phyloP scores from a whole-genome alignment of 2,329 filamentous ascomycete species.

The Monosporascus sp. region DNA sequence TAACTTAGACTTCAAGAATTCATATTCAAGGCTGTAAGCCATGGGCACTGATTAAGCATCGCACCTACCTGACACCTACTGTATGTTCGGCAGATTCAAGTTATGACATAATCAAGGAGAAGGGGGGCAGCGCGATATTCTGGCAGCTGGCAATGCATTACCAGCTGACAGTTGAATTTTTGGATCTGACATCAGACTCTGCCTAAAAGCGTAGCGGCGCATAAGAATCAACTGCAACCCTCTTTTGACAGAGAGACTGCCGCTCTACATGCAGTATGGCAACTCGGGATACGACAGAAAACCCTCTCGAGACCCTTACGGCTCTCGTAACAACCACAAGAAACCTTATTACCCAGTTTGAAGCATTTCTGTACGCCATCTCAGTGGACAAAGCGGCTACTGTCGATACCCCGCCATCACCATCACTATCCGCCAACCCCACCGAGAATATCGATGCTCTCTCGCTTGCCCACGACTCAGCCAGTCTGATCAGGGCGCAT shows the following conservation, averaged over 20 bases:
- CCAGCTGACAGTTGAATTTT: too few relatives aligned
- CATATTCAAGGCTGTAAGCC: too few relatives aligned
- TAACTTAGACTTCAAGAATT: too few relatives aligned
- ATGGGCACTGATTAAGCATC: too few relatives aligned
- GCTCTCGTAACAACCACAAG: constrained; percentile 31
- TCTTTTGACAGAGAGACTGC: not conserved
- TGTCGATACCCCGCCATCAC: constrained; percentile 9
- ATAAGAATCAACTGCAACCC: not conserved
- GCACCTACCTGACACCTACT: too few relatives aligned
- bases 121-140: too few relatives aligned
- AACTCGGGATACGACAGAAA: constrained; percentile 5
- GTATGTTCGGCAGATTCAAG: too few relatives aligned
- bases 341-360: constrained; percentile 36
- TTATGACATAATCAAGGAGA: too few relatives aligned
- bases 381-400: constrained; percentile 24
- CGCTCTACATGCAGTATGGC: constrained; percentile 1
- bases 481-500: constrained; percentile 72
- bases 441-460: constrained; percentile 50
- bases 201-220: not conserved
- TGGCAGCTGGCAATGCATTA: too few relatives aligned
- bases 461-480: constrained; percentile 63
- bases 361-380: constrained; percentile 35
- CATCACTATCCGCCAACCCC: constrained; percentile 5
- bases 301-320: constrained; percentile 33
- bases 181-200: too few relatives aligned